These are phyloP conservation scores for Kazachstania taianensis DNA, from an alignment of 805 yeast genomes.

Conservation along the genomic window DNA sequence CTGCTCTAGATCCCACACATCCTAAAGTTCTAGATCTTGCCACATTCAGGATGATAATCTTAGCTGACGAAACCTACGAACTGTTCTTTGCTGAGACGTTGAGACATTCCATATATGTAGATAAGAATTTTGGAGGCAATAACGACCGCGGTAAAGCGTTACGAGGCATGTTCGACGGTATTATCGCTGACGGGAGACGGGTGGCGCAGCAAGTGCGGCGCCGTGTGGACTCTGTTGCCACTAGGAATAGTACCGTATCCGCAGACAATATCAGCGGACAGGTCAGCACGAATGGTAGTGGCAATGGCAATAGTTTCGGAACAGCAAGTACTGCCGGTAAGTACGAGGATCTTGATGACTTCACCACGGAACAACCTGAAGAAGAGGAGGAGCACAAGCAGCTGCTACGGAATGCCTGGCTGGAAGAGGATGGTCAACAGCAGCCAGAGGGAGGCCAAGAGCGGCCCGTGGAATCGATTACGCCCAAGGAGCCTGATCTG, in stretches of 20 bases:
- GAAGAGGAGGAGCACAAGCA: slow-evolving; percentile 23
- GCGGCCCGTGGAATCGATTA: slow-evolving; percentile 9
- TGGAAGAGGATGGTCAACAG: slow-evolving; percentile 17
- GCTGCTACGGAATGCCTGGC: slow-evolving; percentile 21
- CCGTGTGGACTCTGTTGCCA: slow-evolving; percentile 68
- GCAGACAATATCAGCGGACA: slow-evolving; percentile 7
- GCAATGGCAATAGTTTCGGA: not conserved
- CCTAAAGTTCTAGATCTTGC: slow-evolving; percentile 72
- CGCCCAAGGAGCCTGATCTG: slow-evolving; percentile 14
- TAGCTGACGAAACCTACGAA: slow-evolving; percentile 92
- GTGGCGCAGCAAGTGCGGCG: slow-evolving; percentile 85
- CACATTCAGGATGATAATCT: slow-evolving; percentile 85
- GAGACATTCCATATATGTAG: slow-evolving; percentile 56
- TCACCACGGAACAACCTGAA: slow-evolving; percentile 16
- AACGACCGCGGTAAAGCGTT: slow-evolving; percentile 46
- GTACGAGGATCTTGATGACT: slow-evolving; percentile 26
- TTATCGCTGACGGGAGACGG: slow-evolving; percentile 84
- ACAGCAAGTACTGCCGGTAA: slow-evolving; percentile 7
- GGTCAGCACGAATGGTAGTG: slow-evolving; percentile 2
- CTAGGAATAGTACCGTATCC: slow-evolving; percentile 19
- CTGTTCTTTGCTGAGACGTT: slow-evolving; percentile 65
- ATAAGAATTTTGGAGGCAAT: slow-evolving; percentile 38
- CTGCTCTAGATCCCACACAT: slow-evolving; percentile 69
- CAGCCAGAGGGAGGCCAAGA: slow-evolving; percentile 7
- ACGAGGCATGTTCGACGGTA: slow-evolving; percentile 82